Evolutionary conservation across 495 filamentous ascomycete genomes (phyloP).

Genomic region (Bryoglossum gracile): DNA sequence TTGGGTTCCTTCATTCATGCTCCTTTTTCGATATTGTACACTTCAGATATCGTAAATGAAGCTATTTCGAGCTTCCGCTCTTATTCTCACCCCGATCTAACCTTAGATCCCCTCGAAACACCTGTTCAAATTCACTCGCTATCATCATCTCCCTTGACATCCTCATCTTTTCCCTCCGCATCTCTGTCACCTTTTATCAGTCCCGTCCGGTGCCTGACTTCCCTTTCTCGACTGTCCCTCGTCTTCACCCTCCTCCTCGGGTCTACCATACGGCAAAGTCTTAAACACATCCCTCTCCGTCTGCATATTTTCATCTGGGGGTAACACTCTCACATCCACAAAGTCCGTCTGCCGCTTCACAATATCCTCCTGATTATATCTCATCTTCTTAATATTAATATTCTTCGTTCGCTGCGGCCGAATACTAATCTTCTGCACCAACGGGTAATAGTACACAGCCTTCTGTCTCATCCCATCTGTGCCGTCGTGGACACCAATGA

Average conservation of each 20-base stretch:
- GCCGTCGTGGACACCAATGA: conserved; percentile 42
- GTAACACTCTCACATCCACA: conserved; percentile 19
- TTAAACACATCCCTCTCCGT: conserved; percentile 16
- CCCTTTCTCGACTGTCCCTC: too few relatives aligned
- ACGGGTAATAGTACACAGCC: conserved; percentile 86
- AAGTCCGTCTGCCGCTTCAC: conserved; percentile 18
- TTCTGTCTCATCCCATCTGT: conserved; percentile 44
- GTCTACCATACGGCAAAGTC: conserved; percentile 18
- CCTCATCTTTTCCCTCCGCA: too few relatives aligned
- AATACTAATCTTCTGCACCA: conserved; percentile 58
- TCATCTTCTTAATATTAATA: conserved; percentile 30
- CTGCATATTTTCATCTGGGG: conserved; percentile 13
- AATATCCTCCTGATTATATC: conserved; percentile 2
- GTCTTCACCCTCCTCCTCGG: conserved; percentile 11
- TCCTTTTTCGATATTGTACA: too few relatives aligned
- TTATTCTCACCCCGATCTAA: too few relatives aligned
- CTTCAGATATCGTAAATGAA: too few relatives aligned
- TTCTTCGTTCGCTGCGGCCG: conserved; percentile 49
- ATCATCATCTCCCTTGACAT: too few relatives aligned
- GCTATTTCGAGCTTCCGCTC: too few relatives aligned
- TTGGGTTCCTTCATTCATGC: too few relatives aligned
- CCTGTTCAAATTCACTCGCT: too few relatives aligned
- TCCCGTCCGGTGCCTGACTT: too few relatives aligned
- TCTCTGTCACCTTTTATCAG: too few relatives aligned
- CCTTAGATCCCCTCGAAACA: too few relatives aligned